Evolutionary conservation across 352 stramenopile species (phyloP).

Genomic region (Saprolegnia parasitica): DNA sequence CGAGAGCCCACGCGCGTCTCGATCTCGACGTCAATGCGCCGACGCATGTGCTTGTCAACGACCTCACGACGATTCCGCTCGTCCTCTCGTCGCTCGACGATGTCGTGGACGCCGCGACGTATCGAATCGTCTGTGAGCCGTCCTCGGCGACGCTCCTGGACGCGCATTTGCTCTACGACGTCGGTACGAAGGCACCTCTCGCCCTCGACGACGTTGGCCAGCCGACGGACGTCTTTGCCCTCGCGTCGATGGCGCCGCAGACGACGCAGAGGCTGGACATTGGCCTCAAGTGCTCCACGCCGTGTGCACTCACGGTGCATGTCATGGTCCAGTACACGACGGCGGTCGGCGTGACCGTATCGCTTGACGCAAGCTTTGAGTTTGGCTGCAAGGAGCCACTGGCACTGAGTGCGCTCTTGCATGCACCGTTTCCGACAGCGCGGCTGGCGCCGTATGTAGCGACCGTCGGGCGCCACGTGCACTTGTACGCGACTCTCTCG

Average conservation of each 20-base stretch:
- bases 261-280: not conserved
- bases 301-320: not conserved
- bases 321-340: slow-evolving; percentile 16
- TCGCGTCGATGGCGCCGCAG: not conserved
- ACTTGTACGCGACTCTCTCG: slow-evolving; percentile 47
- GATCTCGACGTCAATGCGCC: not conserved
- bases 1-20: not conserved
- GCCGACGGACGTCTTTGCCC: not conserved
- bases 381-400: not conserved
- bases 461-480: slow-evolving; percentile 56
- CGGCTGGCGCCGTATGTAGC: not conserved
- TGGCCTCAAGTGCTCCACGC: not conserved
- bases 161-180: not conserved
- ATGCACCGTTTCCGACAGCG: not conserved
- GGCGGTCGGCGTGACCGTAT: slow-evolving; percentile 12
- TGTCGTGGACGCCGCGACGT: not conserved
- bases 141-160: not conserved
- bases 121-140: not conserved
- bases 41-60: slow-evolving; percentile 7
- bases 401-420: not conserved
- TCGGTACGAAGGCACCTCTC: not conserved
- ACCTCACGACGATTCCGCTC: not conserved
- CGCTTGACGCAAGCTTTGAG: slow-evolving; percentile 8
- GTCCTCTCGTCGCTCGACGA: slow-evolving; percentile 6
- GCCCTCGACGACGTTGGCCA: slow-evolving; percentile 1